Conservation (phyloP, 805 yeast genomes). For the Candida easanensis region DNA sequence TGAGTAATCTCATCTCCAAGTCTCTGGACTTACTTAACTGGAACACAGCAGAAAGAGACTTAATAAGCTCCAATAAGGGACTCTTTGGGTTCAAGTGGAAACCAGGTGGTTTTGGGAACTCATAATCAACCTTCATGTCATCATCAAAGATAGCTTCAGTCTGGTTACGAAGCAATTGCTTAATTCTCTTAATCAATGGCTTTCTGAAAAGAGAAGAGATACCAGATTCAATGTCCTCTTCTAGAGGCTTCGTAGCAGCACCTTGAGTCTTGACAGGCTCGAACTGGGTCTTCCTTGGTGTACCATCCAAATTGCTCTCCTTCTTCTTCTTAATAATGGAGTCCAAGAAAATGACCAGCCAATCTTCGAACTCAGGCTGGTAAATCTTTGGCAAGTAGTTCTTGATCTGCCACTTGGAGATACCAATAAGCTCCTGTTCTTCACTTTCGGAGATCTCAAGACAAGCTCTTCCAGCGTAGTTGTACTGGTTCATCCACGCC, state of each 20-base stretch:
- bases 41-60: constrained; percentile 69
- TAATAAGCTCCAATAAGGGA: constrained; percentile 80
- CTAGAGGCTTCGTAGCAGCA: constrained; percentile 27
- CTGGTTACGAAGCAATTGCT: constrained; percentile 64
- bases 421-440: constrained; percentile 36
- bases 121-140: constrained; percentile 59
- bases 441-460: constrained; percentile 34
- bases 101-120: constrained; percentile 77
- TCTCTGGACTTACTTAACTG: constrained; percentile 60
- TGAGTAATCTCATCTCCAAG: constrained; percentile 69
- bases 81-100: constrained; percentile 55
- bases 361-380: constrained; percentile 82
- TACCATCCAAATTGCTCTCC: constrained; percentile 32
- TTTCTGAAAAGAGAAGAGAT: constrained; percentile 56
- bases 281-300: constrained; percentile 72
- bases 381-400: constrained; percentile 70
- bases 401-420: constrained; percentile 78
- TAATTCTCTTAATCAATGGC: constrained; percentile 64
- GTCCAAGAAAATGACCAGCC: constrained; percentile 78
- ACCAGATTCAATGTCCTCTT: constrained; percentile 40
- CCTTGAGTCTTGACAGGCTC: constrained; percentile 46
- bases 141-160: constrained; percentile 69
- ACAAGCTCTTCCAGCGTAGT: constrained; percentile 72
- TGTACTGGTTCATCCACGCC: constrained; percentile 91
- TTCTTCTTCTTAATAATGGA: constrained; percentile 55